A percentile compares a stretch with the other conserved stretches of the same genome.
These are phyloP conservation scores for Syzygium malaccense DNA, from an alignment of 441 rosid genomes.

Conservation along the genomic window DNA sequence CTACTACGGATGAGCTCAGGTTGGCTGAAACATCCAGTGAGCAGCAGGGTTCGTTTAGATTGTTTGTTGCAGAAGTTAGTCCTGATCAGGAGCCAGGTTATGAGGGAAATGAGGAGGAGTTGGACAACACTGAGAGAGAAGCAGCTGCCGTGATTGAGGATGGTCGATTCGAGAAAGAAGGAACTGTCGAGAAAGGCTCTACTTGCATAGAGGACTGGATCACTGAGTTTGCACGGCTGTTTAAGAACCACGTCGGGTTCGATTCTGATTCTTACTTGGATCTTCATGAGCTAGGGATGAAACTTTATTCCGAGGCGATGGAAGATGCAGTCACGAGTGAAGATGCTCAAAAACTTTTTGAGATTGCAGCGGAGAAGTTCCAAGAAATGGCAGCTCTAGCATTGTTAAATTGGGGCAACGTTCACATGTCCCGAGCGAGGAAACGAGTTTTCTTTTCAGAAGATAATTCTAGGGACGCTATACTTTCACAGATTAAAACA, in stretches of 20 bases:
- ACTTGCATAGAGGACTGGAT: constrained; percentile 73
- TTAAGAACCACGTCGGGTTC: constrained; percentile 88
- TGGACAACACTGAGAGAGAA: constrained; percentile 18
- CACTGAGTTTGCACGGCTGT: constrained; percentile 72
- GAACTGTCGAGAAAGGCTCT: constrained; percentile 28
- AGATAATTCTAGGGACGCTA: constrained; percentile 54
- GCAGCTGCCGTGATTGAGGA: constrained; percentile 30
- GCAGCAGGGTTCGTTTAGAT: constrained; percentile 57
- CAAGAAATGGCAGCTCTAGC: constrained; percentile 99
- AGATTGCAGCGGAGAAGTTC: constrained; percentile 78
- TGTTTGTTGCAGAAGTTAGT: constrained; percentile 64
- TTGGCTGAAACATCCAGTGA: constrained; percentile 52
- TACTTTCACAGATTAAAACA: constrained; percentile 41
- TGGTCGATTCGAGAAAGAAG: constrained; percentile 28
- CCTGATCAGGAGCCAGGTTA: constrained; percentile 73
- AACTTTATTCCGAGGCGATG: constrained; percentile 86
- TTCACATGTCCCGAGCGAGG: constrained; percentile 90
- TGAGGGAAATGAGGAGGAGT: constrained; percentile 35
- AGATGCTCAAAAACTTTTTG: constrained; percentile 85
- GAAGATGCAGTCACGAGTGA: constrained; percentile 81
- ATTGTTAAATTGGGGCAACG: constrained; percentile 93
- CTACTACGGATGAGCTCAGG: constrained; percentile 74
- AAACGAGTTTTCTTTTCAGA: constrained; percentile 59
- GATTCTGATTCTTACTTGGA: constrained; percentile 89
- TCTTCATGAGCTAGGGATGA: constrained; percentile 95